Evolutionary conservation across 177 flowering plant species (phyloP).

Genomic region (Vitis hybrid): DNA sequence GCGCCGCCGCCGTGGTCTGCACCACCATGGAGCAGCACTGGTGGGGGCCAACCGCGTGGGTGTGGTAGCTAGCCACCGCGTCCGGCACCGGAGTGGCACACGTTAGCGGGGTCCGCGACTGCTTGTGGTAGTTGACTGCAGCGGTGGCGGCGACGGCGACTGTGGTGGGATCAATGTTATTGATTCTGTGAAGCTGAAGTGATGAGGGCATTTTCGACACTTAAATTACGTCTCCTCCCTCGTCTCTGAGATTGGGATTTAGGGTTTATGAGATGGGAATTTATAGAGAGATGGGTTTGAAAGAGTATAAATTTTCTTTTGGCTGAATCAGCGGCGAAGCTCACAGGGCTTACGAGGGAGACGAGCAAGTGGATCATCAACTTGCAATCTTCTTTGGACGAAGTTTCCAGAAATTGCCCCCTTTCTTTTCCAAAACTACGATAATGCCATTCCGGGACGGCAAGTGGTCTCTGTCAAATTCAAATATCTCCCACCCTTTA

Average conservation of each 20-base stretch:
- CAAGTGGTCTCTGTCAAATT: neutral
- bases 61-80: constrained; percentile 40
- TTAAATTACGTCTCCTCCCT: too few species aligned
- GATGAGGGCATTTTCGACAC: constrained; percentile 46
- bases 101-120: constrained; percentile 5
- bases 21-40: constrained; percentile 79
- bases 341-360: constrained; percentile 25
- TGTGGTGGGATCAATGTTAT: constrained; percentile 13
- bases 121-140: constrained; percentile 18
- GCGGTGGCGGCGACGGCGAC: constrained; percentile 9
- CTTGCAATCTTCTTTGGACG: constrained; percentile 28
- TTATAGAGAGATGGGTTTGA: neutral
- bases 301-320: neutral
- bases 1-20: constrained; percentile 60
- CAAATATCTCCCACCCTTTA: neutral
- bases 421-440: neutral
- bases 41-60: constrained; percentile 53
- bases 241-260: neutral
- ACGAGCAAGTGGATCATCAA: constrained; percentile 39
- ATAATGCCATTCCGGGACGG: neutral
- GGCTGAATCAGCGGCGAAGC: neutral
- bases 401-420: neutral
- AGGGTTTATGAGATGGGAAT: neutral
- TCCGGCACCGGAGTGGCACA: constrained; percentile 34
- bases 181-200: constrained; percentile 39